These are phyloP conservation scores for Hyphopichia wangnamkhiaoensis DNA, from an alignment of 1,139 yeast genomes.

Conservation along the genomic window DNA sequence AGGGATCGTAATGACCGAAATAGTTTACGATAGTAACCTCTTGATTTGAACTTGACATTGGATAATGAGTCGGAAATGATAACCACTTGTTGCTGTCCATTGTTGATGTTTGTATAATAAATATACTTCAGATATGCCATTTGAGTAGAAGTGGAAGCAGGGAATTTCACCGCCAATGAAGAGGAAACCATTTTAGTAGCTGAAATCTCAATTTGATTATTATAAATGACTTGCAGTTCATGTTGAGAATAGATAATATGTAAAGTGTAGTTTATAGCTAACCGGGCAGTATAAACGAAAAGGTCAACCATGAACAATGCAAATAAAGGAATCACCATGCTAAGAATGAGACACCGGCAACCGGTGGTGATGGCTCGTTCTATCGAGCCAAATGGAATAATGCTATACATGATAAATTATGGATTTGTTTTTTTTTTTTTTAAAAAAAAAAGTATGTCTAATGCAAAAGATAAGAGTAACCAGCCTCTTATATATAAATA, in stretches of 20 bases:
- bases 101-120: not conserved
- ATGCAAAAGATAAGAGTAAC: no score
- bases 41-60: slow-evolving; percentile 1
- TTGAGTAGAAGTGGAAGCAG: no score
- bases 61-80: not conserved
- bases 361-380: not conserved
- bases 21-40: not conserved
- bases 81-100: slow-evolving; percentile 1
- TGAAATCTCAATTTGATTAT: slow-evolving; percentile 1
- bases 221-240: not conserved
- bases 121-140: not conserved
- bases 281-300: not conserved
- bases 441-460: no score
- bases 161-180: no score
- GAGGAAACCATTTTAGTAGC: no score
- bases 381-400: not conserved
- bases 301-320: slow-evolving; percentile 1
- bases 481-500: no score
- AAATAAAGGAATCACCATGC: not conserved
- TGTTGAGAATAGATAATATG: slow-evolving; percentile 1
- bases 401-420: not conserved
- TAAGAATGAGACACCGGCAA: not conserved
- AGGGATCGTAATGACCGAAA: not conserved
- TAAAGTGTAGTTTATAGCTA: not conserved
- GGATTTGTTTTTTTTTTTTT: not conserved